A percentile compares a stretch with the other conserved stretches of the same genome.
phyloP scores from a whole-genome alignment of 177 flowering plant genomes.

The Vitis hybrid region DNA sequence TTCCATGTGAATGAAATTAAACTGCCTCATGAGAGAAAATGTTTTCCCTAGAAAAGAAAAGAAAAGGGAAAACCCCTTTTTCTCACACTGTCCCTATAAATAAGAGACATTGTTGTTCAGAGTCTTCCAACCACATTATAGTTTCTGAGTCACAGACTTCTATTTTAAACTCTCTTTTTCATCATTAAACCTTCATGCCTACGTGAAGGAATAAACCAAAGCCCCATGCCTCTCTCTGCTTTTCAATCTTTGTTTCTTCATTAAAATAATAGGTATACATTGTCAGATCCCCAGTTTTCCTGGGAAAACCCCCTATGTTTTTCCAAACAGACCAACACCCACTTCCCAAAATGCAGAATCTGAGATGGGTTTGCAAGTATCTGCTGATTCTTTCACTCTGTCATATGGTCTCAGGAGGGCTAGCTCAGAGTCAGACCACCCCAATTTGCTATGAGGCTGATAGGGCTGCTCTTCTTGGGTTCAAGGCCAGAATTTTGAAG shows the following conservation, averaged over 20 bases:
- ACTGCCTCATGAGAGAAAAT: neutral
- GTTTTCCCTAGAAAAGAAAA: neutral
- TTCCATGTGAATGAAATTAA: slow-evolving; percentile 52
- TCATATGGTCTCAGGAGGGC: slow-evolving; percentile 12
- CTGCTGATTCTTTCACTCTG: slow-evolving; percentile 29
- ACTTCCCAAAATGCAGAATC: slow-evolving; percentile 52
- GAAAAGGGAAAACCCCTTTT: neutral
- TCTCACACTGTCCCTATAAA: slow-evolving; percentile 1
- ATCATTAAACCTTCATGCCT: slow-evolving; percentile 64
- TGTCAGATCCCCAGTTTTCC: slow-evolving; percentile 17
- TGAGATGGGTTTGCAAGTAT: slow-evolving; percentile 43
- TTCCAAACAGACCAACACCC: slow-evolving; percentile 35
- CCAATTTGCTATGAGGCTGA: slow-evolving; percentile 57
- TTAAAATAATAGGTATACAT: slow-evolving; percentile 10
- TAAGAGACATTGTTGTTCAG: slow-evolving; percentile 11
- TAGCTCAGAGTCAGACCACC: slow-evolving; percentile 17
- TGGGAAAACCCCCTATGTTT: slow-evolving; percentile 11
- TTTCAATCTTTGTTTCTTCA: slow-evolving; percentile 5
- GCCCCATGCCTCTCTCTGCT: slow-evolving; percentile 5
- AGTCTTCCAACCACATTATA: neutral
- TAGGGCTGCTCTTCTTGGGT: slow-evolving; percentile 65
- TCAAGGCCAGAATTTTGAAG: slow-evolving; percentile 61
- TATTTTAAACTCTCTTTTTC: slow-evolving; percentile 25
- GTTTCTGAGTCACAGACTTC: slow-evolving; percentile 1
- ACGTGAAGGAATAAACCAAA: slow-evolving; percentile 41